Base-by-base conservation (phyloP, 176 grass and related monocot genomes). In the Ensete glaucum region DNA sequence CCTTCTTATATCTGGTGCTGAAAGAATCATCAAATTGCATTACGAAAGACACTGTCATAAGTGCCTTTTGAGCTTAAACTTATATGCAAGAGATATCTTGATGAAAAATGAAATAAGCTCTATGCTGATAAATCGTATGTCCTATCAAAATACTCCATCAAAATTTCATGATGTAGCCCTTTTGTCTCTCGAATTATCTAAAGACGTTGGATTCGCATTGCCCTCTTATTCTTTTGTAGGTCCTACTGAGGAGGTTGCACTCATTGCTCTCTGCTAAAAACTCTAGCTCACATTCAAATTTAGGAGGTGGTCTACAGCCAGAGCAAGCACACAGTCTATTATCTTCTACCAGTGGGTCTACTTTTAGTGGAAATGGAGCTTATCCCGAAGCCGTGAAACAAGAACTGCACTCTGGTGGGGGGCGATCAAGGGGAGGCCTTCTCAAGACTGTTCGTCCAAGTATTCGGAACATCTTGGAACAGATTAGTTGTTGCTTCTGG, bases 401-500 rank as follows among this genome's bases (percentile, higher is more conserved):
- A 74, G 58, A 55, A 49, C 60, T 53, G 10, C 72, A 83, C 21
- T 79, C 70, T 52, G 77, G 73, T 76, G n/a, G 13, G 50, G 69
- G 74, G 15, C 75, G 50, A 68, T 64, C 64, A 11, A 71, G 76
- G 83, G 85, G 77, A 53, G 73, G 43, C 76, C 64, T 67, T 12
- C 22, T 70, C 2, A 85, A 89, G 72, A 85, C 83, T 29, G 64
- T 73, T 74, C 78, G 80, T 34, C 67, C 81, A 79, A 68, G 82
- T 50, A 72, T 81, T 60, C 75, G 80, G 55, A 73, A 8, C 7
- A 69, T 68, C 20, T 10, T 23, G 62, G 82, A 93, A 74, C 82
- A 77, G 14, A 72, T 91, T 56, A 60, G 90, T 77, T 88, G 83
- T 2, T 74, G 83, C 9, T 80, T 91, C 58, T 87, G 87, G 88